Conservation (phyloP, 1,284 basidiomycete genomes). For the Cutaneotrichosporon daszewskae region DNA sequence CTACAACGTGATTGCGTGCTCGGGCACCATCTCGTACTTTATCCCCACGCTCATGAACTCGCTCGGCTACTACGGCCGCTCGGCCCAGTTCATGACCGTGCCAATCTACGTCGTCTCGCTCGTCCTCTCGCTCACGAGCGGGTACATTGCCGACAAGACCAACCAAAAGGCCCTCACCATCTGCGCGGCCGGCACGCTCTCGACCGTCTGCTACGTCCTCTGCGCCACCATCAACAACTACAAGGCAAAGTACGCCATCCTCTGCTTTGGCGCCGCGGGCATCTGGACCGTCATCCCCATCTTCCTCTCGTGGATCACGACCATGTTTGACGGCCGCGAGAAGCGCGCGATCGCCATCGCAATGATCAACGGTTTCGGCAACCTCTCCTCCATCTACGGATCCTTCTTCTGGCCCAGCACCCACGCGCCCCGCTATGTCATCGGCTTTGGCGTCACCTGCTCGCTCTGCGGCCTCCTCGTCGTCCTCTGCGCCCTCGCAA, state of each 20-base stretch:
- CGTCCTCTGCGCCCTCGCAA: constrained; percentile 19
- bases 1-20: constrained; percentile 18
- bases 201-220: constrained; percentile 8
- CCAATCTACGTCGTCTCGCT: constrained; percentile 22
- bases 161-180: constrained; percentile 15
- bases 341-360: constrained; percentile 22
- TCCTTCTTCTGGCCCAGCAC: constrained; percentile 25
- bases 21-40: constrained; percentile 34
- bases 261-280: constrained; percentile 21
- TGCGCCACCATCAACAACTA: constrained; percentile 4
- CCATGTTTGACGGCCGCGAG: constrained; percentile 16
- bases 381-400: constrained; percentile 15
- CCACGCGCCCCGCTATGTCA: constrained; percentile 13
- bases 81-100: constrained; percentile 30
- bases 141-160: constrained; percentile 20
- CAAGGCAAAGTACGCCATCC: constrained; percentile 21
- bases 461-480: constrained; percentile 26
- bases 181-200: constrained; percentile 12
- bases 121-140: constrained; percentile 13
- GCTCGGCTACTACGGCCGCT: constrained; percentile 27
- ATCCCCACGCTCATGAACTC: constrained; percentile 26
- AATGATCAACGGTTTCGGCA: constrained; percentile 19
- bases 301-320: constrained; percentile 20
- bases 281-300: constrained; percentile 22
- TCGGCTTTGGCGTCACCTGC: constrained; percentile 27